Evolutionary conservation across 2,329 filamentous ascomycete species (phyloP), one percentile per base, ranked within the genome.

Genomic region (Epichloe festucae): DNA sequence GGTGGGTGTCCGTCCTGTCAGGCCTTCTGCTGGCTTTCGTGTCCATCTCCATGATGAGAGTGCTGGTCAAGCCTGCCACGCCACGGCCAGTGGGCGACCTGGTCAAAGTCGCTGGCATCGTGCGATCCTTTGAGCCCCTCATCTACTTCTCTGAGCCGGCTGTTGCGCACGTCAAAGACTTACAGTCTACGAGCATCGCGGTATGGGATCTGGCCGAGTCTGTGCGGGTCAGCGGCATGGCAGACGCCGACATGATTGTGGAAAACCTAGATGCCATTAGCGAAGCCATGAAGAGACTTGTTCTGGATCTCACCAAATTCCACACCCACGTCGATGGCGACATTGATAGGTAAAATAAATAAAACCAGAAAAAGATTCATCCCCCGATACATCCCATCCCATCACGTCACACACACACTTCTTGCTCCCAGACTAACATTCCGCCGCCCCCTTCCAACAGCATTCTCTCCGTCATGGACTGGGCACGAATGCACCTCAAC

Each of bases 191-290:
- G 0, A 88, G 89, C 43, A 84, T 95, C 35, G 91, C 91, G 1
- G 89, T 97, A 27, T 95, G 90, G 87, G 91, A 97, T 65, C 76
- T 97, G 5, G 86, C 89, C 53, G 91, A 96, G 74, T 94, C 85
- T 57, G 86, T 96, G 52, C 81, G 90, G 48, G 82, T 79, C 5
- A 90, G 89, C 53, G 95, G 95, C 65, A 90, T 96, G 86, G 89
- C 87, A 14, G 90, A 88, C 44, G 89, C 87, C 7, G 82, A 84
- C 1, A 82, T 89, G 59, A 95, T 97, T 57, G 89, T 94, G 42
- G 77, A 81, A 59, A 87, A 90, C 61, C 76, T 97, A 3, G 89
- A 96, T 65, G 85, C 85, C 52, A 73, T 96, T 39, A 90, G 87
- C 56, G 89, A 95, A 56, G 89, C 81, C 51, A 77, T 96, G 55